These are phyloP conservation scores for Corchorus capsularis DNA, from an alignment of 345 rosid species.

Conservation along the genomic window DNA sequence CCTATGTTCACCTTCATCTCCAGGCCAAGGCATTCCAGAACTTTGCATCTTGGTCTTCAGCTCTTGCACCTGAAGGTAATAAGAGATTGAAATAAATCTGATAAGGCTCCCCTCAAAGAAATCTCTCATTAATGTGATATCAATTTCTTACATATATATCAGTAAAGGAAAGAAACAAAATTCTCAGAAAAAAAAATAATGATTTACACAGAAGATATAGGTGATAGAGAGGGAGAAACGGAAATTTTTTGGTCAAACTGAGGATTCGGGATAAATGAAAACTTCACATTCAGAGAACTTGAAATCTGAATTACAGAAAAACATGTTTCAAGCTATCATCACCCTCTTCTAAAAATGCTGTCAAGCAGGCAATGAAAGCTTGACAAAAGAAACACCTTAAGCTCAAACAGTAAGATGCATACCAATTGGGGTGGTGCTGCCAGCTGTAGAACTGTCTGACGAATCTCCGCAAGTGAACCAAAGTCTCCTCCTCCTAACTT, in stretches of 20 bases:
- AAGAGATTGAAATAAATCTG: slow-evolving; percentile 12
- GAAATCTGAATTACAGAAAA: background rate
- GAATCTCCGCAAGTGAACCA: slow-evolving; percentile 67
- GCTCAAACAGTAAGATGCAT: slow-evolving; percentile 26
- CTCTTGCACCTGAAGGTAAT: slow-evolving; percentile 72
- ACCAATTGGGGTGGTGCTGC: slow-evolving; percentile 78
- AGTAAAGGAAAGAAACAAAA: background rate
- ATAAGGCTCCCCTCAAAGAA: background rate
- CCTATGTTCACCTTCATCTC: slow-evolving; percentile 85
- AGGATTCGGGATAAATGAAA: background rate
- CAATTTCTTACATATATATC: background rate
- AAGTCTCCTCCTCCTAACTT: slow-evolving; percentile 61
- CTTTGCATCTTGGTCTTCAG: slow-evolving; percentile 73
- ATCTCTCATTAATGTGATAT: background rate
- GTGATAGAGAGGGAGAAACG: background rate
- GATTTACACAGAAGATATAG: background rate
- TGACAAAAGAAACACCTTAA: background rate
- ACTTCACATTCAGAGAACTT: background rate
- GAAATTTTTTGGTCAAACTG: background rate
- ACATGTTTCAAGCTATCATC: background rate
- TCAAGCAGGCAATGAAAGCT: background rate
- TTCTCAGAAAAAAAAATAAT: background rate
- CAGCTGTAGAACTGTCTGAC: slow-evolving; percentile 68
- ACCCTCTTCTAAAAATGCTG: background rate
- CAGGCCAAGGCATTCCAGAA: slow-evolving; percentile 99